Evolutionary conservation across 1,284 basidiomycete genomes (phyloP).

Genomic region (Rhodotorula sp.): DNA sequence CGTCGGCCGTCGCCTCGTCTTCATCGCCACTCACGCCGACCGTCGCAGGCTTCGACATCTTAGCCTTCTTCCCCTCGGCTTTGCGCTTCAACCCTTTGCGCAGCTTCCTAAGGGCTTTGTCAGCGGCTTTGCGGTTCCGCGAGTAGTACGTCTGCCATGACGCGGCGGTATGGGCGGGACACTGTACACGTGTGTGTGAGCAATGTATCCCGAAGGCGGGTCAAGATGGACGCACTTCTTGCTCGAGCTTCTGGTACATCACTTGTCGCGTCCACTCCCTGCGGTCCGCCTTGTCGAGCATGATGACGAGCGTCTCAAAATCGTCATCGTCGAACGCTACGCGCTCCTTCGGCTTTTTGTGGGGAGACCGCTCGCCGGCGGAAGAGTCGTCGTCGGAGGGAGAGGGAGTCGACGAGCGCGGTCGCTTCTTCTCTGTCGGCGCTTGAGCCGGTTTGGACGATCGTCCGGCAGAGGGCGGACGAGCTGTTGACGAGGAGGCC

Average conservation of each 20-base stretch:
- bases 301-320: constrained; percentile 3
- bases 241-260: neutral
- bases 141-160: constrained; percentile 30
- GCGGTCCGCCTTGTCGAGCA: neutral
- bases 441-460: neutral
- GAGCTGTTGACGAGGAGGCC: neutral
- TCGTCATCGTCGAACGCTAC: neutral
- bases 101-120: constrained; percentile 1
- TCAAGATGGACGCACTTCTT: neutral
- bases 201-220: neutral
- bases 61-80: neutral
- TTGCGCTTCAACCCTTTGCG: neutral
- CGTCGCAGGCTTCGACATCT: neutral
- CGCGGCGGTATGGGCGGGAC: constrained; percentile 8
- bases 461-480: neutral
- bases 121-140: constrained; percentile 5
- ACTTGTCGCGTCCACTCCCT: neutral
- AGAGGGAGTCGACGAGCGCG: neutral
- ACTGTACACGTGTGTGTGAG: constrained; percentile 1
- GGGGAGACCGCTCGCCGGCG: neutral
- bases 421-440: neutral
- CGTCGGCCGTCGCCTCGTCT: neutral
- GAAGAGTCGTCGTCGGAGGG: neutral
- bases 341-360: neutral
- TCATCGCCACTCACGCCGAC: neutral